These are phyloP conservation scores for Lunasporangiospora selenospora DNA, from an alignment of 192 early-diverging fungal genomes.

Conservation along the genomic window DNA sequence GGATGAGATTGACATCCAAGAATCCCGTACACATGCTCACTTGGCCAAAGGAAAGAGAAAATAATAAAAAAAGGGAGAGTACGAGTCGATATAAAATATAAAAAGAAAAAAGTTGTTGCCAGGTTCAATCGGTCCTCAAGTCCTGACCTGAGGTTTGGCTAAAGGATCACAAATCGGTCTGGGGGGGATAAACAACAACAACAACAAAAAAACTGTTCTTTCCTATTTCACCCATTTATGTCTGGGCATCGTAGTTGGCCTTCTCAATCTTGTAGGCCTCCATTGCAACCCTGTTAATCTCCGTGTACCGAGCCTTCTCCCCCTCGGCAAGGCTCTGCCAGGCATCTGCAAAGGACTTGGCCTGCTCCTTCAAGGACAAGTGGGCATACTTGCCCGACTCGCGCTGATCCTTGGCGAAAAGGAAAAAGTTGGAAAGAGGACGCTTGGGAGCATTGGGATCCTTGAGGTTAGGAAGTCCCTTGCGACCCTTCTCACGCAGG, in stretches of 20 bases:
- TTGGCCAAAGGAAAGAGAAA: too few species aligned
- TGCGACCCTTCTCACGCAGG: constrained; percentile 11
- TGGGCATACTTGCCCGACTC: constrained; percentile 13
- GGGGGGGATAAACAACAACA: too few species aligned
- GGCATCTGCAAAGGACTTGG: constrained; percentile 7
- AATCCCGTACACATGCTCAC: too few species aligned
- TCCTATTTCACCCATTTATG: too few species aligned
- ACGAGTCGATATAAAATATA: too few species aligned
- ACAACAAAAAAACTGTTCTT: too few species aligned
- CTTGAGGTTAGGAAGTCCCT: constrained; percentile 19
- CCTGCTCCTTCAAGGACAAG: constrained; percentile 21
- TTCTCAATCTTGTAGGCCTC: constrained; percentile 34
- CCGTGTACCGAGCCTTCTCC: constrained; percentile 16
- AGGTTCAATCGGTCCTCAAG: too few species aligned
- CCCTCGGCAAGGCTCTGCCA: constrained; percentile 8
- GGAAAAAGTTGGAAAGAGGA: constrained; percentile 25
- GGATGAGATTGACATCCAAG: too few species aligned
- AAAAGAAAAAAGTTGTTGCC: too few species aligned
- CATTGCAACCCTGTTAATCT: constrained; percentile 5
- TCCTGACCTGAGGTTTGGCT: too few species aligned
- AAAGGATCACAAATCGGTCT: too few species aligned
- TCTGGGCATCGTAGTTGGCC: constrained; percentile 25
- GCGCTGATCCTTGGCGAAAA: constrained; percentile 26
- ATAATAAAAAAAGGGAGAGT: too few species aligned
- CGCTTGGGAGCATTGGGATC: constrained; percentile 42